phyloP scores from a whole-genome alignment of 2,329 filamentous ascomycete species.

The Mariannaea sp. region DNA sequence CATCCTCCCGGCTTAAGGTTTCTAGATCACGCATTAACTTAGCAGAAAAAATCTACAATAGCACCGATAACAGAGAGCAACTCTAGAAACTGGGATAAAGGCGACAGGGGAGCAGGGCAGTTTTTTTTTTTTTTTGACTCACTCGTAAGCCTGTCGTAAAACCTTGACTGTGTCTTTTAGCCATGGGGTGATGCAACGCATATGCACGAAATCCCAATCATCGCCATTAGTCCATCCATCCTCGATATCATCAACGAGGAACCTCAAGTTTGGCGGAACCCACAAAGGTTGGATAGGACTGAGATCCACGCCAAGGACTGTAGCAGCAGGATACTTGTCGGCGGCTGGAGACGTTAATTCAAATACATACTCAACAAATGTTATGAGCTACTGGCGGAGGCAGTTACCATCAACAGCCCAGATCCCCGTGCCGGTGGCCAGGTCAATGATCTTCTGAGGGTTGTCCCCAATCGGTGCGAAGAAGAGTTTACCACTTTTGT shows the following conservation, averaged over 20 bases:
- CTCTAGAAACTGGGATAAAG: too few relatives aligned
- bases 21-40: not conserved
- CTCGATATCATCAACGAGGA: slow-evolving; percentile 48
- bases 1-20: slow-evolving; percentile 30
- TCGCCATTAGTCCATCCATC: slow-evolving; percentile 51
- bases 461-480: slow-evolving; percentile 23
- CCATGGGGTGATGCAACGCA: slow-evolving; percentile 34
- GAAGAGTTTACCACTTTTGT: slow-evolving; percentile 28
- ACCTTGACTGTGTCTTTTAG: slow-evolving; percentile 25
- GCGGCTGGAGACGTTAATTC: slow-evolving; percentile 22
- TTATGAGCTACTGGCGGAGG: too few relatives aligned
- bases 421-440: slow-evolving; percentile 32
- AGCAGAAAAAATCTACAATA: too few relatives aligned
- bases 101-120: too few relatives aligned
- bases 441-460: slow-evolving; percentile 31
- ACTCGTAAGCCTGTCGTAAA: slow-evolving; percentile 28
- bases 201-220: slow-evolving; percentile 31
- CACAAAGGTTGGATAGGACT: slow-evolving; percentile 38
- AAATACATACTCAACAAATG: fast-evolving
- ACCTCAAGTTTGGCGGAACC: slow-evolving; percentile 48
- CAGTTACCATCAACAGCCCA: slow-evolving; percentile 31
- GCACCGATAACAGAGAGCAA: too few relatives aligned
- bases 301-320: slow-evolving; percentile 32
- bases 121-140: not conserved
- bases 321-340: slow-evolving; percentile 34